phyloP scores from a whole-genome alignment of 2,329 filamentous ascomycete genomes.

The Fusarium anguioides region DNA sequence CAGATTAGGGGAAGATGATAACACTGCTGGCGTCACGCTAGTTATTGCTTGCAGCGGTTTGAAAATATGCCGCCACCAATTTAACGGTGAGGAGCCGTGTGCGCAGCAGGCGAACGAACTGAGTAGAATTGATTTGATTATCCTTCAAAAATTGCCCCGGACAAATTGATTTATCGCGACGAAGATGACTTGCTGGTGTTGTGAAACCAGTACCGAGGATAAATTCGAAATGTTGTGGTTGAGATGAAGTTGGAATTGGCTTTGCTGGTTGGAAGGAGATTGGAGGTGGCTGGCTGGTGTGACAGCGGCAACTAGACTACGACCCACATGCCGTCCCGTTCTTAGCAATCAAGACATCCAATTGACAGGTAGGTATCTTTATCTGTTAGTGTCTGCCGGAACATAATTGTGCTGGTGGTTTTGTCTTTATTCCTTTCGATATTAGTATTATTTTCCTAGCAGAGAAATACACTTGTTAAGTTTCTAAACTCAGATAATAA shows the following conservation, averaged over 20 bases:
- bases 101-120: neutral
- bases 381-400: no score
- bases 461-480: no score
- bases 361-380: no score
- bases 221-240: neutral
- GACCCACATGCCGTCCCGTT: conserved; percentile 12
- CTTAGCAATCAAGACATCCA: neutral
- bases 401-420: no score
- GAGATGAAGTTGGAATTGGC: conserved; percentile 35
- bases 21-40: neutral
- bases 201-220: neutral
- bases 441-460: no score
- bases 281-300: conserved; percentile 13
- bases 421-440: no score
- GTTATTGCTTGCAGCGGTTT: neutral
- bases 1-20: neutral
- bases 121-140: neutral
- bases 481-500: no score
- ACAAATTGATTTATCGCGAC: neutral
- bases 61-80: conserved; percentile 33
- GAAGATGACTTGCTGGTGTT: no score
- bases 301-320: conserved; percentile 3
- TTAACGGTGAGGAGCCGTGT: conserved; percentile 1
- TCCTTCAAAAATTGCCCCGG: neutral
- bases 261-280: conserved; percentile 17